These are phyloP conservation scores for Chrysosporium queenslandicum DNA, from an alignment of 2,329 filamentous ascomycete genomes.

Conservation along the genomic window DNA sequence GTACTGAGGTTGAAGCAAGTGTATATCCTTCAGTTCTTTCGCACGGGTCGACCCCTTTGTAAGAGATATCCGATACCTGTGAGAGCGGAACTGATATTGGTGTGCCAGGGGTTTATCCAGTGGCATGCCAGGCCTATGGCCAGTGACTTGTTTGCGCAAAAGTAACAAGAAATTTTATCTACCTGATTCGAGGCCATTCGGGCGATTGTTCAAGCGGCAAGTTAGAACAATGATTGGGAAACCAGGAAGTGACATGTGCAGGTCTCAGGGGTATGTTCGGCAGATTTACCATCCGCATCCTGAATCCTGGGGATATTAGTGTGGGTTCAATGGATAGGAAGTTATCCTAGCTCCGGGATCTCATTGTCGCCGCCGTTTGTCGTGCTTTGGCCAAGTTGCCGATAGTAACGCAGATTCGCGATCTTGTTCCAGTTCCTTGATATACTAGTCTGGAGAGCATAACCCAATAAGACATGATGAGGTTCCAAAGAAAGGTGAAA, in stretches of 20 bases:
- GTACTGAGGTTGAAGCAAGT: background rate
- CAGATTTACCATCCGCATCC: background rate
- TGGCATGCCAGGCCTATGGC: conserved; percentile 5
- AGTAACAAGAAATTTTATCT: conserved; percentile 13
- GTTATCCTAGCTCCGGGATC: background rate
- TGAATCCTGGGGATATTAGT: background rate
- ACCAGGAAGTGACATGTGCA: conserved; percentile 10
- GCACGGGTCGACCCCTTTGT: conserved; percentile 14
- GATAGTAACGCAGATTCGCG: background rate
- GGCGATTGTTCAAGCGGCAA: conserved; percentile 17
- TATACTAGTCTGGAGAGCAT: background rate
- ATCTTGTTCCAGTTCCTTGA: background rate
- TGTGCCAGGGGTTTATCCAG: background rate
- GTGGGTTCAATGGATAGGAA: background rate
- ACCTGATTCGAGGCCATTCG: conserved; percentile 17
- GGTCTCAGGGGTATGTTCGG: conserved; percentile 12
- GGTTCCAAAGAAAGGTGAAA: background rate
- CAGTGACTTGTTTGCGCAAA: conserved; percentile 17
- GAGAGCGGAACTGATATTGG: background rate
- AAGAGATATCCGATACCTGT: conserved; percentile 13
- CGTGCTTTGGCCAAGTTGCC: background rate
- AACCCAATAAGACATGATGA: background rate
- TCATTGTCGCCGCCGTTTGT: background rate
- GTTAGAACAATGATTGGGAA: conserved; percentile 8
- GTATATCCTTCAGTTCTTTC: background rate